Base-by-base conservation (phyloP, 2,329 filamentous ascomycete species). In the Arthrobotrys sphaeroides region DNA sequence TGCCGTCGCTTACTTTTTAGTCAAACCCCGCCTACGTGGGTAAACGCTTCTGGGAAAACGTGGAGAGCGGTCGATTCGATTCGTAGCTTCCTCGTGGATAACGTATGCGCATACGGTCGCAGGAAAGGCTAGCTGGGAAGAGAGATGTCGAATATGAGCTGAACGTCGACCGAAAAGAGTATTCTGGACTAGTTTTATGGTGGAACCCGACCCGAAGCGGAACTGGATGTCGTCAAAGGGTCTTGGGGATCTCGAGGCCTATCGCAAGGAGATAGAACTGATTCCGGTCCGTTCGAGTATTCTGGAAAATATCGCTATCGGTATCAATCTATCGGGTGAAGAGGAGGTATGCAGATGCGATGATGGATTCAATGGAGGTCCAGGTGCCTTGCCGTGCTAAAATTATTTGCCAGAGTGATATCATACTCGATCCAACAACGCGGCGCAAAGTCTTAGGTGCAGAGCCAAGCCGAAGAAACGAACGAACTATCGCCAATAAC, bases 341-440 rank as follows among this genome's bases (percentile, higher is more conserved):
- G 42, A 26, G 26, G 43, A 53, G 40, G 38, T n/a, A 36, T 70
- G 66, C 43, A 70, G 55, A 55, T 69, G 61, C 43, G 6, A 26
- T n/a, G n/a, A n/a, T n/a, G n/a, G n/a, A 40, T 40, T 6, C 36
- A n/a, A 40, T 28, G 45, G n/a, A n/a, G n/a, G n/a, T 16, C 36
- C 45, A 42, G 36, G 13, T 38, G 33, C 33, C 45, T 45, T 28
- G 20, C 43, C 55, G 66, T 45, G 66, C n/a, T n/a, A n/a, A n/a
- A n/a, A n/a, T n/a, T n/a, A n/a, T n/a, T n/a, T n/a, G n/a, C n/a
- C n/a, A n/a, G n/a, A n/a, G n/a, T 70, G 66, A 70, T 70, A 70
- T 70, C 66, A 70, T 70, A 59, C 62, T 18, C 31, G 43, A 26
- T 20, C 33, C 55, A 5, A 55, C 66, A 70, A 70, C 66, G 45